phyloP scores from a whole-genome alignment of 2,329 filamentous ascomycete species.

The Alternaria ventricosa region DNA sequence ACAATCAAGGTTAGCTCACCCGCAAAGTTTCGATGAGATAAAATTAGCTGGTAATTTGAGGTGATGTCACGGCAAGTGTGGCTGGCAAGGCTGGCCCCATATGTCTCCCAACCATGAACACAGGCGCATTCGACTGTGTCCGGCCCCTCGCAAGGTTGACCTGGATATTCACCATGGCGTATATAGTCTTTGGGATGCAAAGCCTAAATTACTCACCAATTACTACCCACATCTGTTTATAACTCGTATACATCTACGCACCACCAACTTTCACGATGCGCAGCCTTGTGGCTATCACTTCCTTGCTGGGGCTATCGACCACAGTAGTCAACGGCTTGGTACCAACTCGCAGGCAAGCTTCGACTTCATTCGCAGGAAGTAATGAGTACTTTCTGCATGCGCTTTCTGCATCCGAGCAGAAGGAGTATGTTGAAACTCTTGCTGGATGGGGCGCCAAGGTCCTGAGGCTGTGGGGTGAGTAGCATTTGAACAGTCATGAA shows the following conservation, averaged over 20 bases:
- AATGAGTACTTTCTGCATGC: neutral
- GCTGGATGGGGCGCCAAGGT: neutral
- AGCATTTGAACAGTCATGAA: neutral
- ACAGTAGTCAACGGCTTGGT: neutral
- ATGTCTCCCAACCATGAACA: neutral
- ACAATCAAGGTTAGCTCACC: neutral
- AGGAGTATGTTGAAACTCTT: neutral
- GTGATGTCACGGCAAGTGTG: neutral
- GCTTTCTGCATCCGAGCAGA: neutral
- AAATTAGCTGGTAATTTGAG: neutral
- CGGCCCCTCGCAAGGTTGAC: neutral
- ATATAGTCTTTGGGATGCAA: neutral
- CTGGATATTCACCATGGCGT: neutral
- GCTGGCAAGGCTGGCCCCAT: neutral
- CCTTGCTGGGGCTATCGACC: neutral
- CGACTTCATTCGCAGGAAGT: neutral
- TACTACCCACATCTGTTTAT: neutral
- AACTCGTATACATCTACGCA: neutral
- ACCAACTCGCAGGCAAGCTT: neutral
- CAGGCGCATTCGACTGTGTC: neutral
- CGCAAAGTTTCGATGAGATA: neutral
- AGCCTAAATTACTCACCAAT: neutral
- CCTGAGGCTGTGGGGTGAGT: neutral
- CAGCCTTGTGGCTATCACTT: neutral
- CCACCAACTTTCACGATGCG: neutral